phyloP scores from a whole-genome alignment of 352 stramenopile genomes.

The Thraustochytrium striatum region DNA sequence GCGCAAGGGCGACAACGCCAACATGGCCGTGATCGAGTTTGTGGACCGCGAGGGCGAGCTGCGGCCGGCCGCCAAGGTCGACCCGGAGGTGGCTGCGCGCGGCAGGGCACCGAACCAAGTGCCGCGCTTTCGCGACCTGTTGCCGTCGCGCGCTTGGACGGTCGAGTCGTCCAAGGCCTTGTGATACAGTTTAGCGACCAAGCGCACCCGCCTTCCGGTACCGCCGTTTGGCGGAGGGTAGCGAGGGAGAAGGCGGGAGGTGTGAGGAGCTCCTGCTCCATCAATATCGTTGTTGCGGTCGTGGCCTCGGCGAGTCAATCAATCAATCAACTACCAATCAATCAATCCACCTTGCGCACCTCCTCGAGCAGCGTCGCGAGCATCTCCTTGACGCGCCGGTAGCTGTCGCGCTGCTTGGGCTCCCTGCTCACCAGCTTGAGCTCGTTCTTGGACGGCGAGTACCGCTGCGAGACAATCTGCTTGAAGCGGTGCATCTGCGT shows the following conservation, averaged over 20 bases:
- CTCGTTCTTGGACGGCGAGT: conserved; percentile 2
- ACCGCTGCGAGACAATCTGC: neutral
- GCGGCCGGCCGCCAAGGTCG: conserved; percentile 29
- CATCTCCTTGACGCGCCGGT: conserved; percentile 14
- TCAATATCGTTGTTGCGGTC: neutral
- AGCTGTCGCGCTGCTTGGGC: conserved; percentile 1
- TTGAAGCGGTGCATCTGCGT: conserved; percentile 12
- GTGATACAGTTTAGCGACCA: no score
- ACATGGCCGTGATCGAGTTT: conserved; percentile 52
- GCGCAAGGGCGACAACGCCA: conserved; percentile 46
- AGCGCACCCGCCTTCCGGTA: no score
- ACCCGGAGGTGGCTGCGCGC: conserved; percentile 2
- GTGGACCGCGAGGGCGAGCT: conserved; percentile 49
- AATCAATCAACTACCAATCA: no score
- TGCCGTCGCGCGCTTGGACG: neutral
- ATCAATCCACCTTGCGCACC: neutral
- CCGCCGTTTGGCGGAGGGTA: no score
- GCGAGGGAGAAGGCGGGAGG: no score
- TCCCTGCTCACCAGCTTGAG: conserved; percentile 13
- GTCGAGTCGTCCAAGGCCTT: no score
- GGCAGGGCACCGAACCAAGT: neutral
- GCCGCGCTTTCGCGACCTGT: neutral
- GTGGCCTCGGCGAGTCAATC: neutral
- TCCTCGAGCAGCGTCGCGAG: neutral
- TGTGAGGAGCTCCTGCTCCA: no score